A percentile compares a stretch with the other conserved stretches of the same genome.
phyloP scores from a whole-genome alignment of 371 early-diverging fungal species.

The Actinomucor elegans region DNA sequence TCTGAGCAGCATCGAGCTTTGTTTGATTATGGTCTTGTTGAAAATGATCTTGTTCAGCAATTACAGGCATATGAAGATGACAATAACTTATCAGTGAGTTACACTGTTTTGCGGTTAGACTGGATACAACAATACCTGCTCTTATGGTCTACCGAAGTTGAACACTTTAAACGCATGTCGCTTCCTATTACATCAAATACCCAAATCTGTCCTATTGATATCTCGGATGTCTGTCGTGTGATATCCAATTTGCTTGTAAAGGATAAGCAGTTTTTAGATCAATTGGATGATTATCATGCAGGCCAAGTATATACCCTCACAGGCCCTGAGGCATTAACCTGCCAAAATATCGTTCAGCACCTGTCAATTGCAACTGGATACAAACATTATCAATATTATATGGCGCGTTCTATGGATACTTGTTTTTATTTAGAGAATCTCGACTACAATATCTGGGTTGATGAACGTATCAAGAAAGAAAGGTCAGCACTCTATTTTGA shows the following conservation, averaged over 20 bases:
- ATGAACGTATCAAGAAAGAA: conserved; percentile 44
- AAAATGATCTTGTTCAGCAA: conserved; percentile 25
- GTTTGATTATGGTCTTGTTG: conserved; percentile 32
- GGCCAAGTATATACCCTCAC: conserved; percentile 42
- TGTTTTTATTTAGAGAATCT: conserved; percentile 30
- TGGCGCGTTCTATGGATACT: conserved; percentile 35
- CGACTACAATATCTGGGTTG: conserved; percentile 38
- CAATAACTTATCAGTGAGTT: not conserved
- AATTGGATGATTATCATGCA: conserved; percentile 25
- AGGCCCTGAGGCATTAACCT: conserved; percentile 33
- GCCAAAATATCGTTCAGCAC: conserved; percentile 22
- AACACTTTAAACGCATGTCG: conserved; percentile 16
- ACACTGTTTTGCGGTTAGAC: conserved; percentile 27
- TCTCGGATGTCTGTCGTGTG: conserved; percentile 33
- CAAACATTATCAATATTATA: conserved; percentile 16
- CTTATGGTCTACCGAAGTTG: conserved; percentile 31
- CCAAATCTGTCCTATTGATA: conserved; percentile 43
- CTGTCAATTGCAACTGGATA: conserved; percentile 28
- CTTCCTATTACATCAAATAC: conserved; percentile 26
- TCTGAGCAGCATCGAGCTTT: conserved; percentile 22
- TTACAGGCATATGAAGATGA: conserved; percentile 16
- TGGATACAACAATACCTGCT: conserved; percentile 43
- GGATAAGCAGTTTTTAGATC: not conserved
- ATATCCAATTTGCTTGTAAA: conserved; percentile 20
- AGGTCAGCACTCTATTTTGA: conserved; percentile 24